Percentiles rank a stretch among this genome's conserved stretches.
These are phyloP conservation scores for Gentiana dahurica DNA, from an alignment of 257 asterid genomes.

Conservation along the genomic window DNA sequence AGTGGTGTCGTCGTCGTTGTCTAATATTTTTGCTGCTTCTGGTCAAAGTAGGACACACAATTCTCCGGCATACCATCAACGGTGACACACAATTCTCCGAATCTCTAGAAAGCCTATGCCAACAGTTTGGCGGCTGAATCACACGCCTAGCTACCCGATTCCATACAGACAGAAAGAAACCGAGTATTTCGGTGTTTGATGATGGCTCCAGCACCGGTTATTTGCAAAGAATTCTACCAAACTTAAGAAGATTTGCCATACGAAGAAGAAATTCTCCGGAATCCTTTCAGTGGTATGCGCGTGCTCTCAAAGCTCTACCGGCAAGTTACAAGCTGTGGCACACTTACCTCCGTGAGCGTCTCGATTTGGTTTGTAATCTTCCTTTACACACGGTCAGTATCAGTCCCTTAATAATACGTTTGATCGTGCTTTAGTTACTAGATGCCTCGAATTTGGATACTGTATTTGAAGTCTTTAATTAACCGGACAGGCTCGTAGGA, in stretches of 20 bases:
- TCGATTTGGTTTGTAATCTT: slow-evolving; percentile 59
- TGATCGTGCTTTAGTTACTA: slow-evolving; percentile 79
- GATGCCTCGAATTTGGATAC: slow-evolving; percentile 92
- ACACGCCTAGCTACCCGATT: not conserved
- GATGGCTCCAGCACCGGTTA: slow-evolving; percentile 7
- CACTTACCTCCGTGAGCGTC: slow-evolving; percentile 92
- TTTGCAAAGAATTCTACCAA: slow-evolving; percentile 52
- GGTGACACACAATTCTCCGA: too few species aligned
- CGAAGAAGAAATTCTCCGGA: slow-evolving; percentile 18
- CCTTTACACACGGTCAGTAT: slow-evolving; percentile 51
- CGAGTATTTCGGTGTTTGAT: not conserved
- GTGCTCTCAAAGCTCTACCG: slow-evolving; percentile 75
- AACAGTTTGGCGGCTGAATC: too few species aligned
- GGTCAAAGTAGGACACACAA: too few species aligned
- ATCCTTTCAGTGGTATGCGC: slow-evolving; percentile 69
- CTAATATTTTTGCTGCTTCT: too few species aligned
- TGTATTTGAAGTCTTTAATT: slow-evolving; percentile 59
- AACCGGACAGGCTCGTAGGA: slow-evolving; percentile 56
- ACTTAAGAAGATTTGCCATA: slow-evolving; percentile 51
- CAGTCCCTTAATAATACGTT: slow-evolving; percentile 78
- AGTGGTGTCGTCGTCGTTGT: too few species aligned
- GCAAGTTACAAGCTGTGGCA: slow-evolving; percentile 94
- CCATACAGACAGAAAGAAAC: not conserved
- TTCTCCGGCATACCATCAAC: too few species aligned
- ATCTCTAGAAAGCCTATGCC: too few species aligned